These are phyloP conservation scores for Endotrypanum monterogeii DNA, from an alignment of 208 protist genomes.

Conservation along the genomic window DNA sequence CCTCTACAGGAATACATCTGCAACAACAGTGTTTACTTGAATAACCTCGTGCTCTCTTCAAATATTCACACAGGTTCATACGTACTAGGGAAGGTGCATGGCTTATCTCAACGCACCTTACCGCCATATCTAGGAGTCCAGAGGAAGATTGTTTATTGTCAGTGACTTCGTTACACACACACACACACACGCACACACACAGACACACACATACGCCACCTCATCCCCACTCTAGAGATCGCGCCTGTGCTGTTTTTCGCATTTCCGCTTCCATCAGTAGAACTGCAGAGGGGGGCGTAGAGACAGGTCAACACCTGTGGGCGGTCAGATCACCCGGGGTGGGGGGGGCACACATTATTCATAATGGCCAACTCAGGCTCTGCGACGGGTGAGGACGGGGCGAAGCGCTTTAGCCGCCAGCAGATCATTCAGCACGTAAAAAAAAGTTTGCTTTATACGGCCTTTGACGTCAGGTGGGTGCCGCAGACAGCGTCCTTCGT, in stretches of 20 bases:
- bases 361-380: slow-evolving; percentile 33
- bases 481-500: slow-evolving; percentile 80
- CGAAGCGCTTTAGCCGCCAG: slow-evolving; percentile 66
- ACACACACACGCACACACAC: neutral
- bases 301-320: too few relatives aligned
- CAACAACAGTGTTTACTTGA: neutral
- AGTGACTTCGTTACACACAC: neutral
- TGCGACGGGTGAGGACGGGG: slow-evolving; percentile 29
- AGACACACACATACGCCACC: too few relatives aligned
- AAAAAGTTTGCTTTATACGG: slow-evolving; percentile 90
- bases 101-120: neutral
- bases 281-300: neutral
- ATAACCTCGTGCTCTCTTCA: neutral
- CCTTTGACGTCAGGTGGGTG: slow-evolving; percentile 92
- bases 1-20: neutral
- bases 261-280: neutral
- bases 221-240: too few relatives aligned
- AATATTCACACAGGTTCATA: neutral
- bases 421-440: slow-evolving; percentile 93
- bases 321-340: neutral
- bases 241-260: too few relatives aligned
- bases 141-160: neutral
- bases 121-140: neutral
- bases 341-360: too few relatives aligned
- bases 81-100: neutral